Base-by-base conservation (phyloP, 2,329 filamentous ascomycete genomes). In the Colletotrichum siamense region DNA sequence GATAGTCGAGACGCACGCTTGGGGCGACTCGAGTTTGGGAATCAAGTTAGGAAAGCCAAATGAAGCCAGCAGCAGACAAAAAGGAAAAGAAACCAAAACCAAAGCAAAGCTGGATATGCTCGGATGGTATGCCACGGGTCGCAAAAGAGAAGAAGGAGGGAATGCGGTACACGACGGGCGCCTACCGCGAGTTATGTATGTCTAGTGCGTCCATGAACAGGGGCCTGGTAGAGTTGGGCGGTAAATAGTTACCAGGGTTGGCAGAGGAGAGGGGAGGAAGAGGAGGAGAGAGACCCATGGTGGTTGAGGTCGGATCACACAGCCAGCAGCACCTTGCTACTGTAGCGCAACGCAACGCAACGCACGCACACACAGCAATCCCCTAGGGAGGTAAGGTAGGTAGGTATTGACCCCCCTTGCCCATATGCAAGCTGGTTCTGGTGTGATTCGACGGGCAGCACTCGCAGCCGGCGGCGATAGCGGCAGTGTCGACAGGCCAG, bases 121-220 rank as follows among this genome's bases (percentile, higher is more conserved):
- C 80, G 80, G 78, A 81, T 80, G 79, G 82, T 79, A 81, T 80
- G 81, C 81, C 78, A 82, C 78, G 82, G 80, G 82, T 84, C 82
- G 83, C 86, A 86, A 87, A 87, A 86, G 80, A 82, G 83, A 82
- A 82, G 81, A 84, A 80, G 81, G 77, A 82, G 80, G 79, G 80
- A 78, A 80, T 81, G 79, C 81, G 81, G 81, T 82, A 78, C 79
- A 79, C 78, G 76, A 80, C 80, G 86, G 87, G 88, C 86, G 87
- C 84, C 83, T 87, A 86, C 82, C 82, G 83, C 79, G 81, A 82
- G 85, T 89, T 89, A 89, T 89, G 88, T 89, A 89, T 84, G 81
- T 76, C 70, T 73, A 76, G 70, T 76, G 70, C 66, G 70, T 69
- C 74, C 70, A 69, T 74, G 74, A 62, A 73, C 59, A 57, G 74